Evolutionary conservation across 805 yeast genomes (phyloP).

Genomic region (Komagataella populi): DNA sequence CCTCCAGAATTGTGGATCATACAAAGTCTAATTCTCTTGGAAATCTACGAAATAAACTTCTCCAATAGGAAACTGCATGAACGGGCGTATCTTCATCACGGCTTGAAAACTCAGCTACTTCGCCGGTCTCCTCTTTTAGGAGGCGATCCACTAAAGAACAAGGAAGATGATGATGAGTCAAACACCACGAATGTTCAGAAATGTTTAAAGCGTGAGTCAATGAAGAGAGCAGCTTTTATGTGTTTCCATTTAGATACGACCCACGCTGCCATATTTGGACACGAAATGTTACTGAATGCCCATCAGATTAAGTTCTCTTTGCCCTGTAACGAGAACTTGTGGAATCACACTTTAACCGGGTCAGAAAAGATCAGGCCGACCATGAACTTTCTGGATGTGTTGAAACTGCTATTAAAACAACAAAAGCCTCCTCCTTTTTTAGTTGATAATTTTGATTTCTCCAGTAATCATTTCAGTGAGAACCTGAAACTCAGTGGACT

Average conservation of each 20-base stretch:
- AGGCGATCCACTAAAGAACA: conserved; percentile 23
- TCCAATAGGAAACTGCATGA: conserved; percentile 31
- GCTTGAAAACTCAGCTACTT: conserved; percentile 34
- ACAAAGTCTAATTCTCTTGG: conserved; percentile 31
- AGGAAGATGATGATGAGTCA: conserved; percentile 13
- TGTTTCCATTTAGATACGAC: conserved; percentile 64
- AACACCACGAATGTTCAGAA: conserved; percentile 25
- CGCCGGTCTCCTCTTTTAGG: conserved; percentile 32
- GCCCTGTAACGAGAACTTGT: conserved; percentile 25
- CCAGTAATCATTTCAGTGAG: conserved; percentile 41
- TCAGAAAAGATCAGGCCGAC: background rate
- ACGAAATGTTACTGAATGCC: conserved; percentile 33
- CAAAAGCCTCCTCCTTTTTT: background rate
- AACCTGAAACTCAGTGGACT: conserved; percentile 50
- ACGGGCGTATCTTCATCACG: conserved; percentile 36
- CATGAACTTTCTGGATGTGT: conserved; percentile 14
- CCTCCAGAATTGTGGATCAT: conserved; percentile 36
- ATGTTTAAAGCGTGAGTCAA: conserved; percentile 67
- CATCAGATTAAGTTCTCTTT: conserved; percentile 41
- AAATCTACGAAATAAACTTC: conserved; percentile 32
- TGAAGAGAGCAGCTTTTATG: conserved; percentile 62
- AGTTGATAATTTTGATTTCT: conserved; percentile 15
- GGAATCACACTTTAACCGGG: background rate
- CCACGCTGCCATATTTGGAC: conserved; percentile 65
- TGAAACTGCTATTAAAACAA: conserved; percentile 26